Base-by-base conservation (phyloP, 306 rosid genomes). In the Vachellia pachyceras region DNA sequence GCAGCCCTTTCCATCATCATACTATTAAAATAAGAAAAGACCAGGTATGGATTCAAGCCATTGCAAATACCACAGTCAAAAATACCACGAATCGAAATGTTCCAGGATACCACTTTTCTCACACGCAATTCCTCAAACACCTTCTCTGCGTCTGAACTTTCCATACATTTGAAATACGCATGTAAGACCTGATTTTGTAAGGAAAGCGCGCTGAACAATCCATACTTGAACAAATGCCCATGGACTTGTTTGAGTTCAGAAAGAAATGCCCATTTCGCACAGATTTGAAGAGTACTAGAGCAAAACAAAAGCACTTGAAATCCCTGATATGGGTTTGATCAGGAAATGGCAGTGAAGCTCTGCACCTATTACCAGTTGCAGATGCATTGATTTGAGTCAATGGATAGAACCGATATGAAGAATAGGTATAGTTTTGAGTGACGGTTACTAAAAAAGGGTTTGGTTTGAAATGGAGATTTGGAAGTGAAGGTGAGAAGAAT, bases 81-180 rank as follows among this genome's bases (percentile, higher is more conserved):
- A 71, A 84, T 36, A 63, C 84, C 69, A 36, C 80, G 88, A 64
- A 92, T 88, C 58, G 86, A 36, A 6, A 88, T 88, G 49, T 91
- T 92, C 95, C 95, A 92, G 1, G 91, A 88, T 23, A 91, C 94
- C 71, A 87, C 92, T 78, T 91, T 90, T 89, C 94, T 91, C 15
- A 6, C 80, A 54, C 72, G 68, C 97, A 92, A 85, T 91, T 89
- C 94, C 52, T 57, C 97, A 39, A 94, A 89, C 91, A 94, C 50
- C 29, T 77, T 86, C 23, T 82, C 72, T 69, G 95, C 97, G 50
- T 81, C 50, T 10, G 44, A 17, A 40, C 81, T 54, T 76, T 89
- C 80, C 72, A 81, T 80, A 82, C 91, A 85, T 14, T 82, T 88
- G 1, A 91, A 83, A 42, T 87, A 92, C 8, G 84, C 66, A 76